Percentiles rank a stretch among this genome's conserved stretches.
Conservation (phyloP, 306 rosid species). For the Ochetophila trinervis region DNA sequence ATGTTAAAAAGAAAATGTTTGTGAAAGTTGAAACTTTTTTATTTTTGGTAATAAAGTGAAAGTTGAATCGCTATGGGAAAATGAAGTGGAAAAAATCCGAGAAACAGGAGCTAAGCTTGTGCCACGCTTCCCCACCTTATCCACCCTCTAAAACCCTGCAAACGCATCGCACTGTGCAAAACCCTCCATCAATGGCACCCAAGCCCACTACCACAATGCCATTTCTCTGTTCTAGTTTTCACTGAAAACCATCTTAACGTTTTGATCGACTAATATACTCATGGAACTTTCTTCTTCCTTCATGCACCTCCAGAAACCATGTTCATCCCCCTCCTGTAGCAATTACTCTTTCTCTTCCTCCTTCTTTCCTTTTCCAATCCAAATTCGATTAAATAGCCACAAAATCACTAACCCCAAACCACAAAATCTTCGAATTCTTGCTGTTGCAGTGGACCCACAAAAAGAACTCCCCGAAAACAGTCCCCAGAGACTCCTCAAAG, state of each 20-base stretch:
- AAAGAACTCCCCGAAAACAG: constrained; percentile 65
- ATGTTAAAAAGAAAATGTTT: no score
- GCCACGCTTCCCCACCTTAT: constrained; percentile 29
- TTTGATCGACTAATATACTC: background rate
- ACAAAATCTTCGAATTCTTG: constrained; percentile 33
- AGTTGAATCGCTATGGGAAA: no score
- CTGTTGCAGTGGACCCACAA: constrained; percentile 66
- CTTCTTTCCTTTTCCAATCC: constrained; percentile 45
- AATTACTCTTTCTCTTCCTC: constrained; percentile 56
- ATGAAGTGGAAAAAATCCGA: background rate
- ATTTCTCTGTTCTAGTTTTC: background rate
- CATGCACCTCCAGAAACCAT: constrained; percentile 35
- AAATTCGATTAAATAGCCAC: constrained; percentile 29
- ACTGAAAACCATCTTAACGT: constrained; percentile 1
- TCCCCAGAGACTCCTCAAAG: constrained; percentile 86
- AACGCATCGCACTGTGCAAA: background rate
- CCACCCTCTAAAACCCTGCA: constrained; percentile 33
- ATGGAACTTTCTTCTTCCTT: constrained; percentile 86
- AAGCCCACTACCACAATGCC: background rate
- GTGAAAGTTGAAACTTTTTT: no score
- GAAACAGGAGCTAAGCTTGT: background rate
- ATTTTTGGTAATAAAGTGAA: no score
- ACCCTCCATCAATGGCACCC: constrained; percentile 29
- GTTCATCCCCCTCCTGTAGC: constrained; percentile 29
- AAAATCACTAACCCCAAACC: constrained; percentile 25